Conservation (phyloP, 768 basidiomycete species). For the Hortiboletus flavorubellus region DNA sequence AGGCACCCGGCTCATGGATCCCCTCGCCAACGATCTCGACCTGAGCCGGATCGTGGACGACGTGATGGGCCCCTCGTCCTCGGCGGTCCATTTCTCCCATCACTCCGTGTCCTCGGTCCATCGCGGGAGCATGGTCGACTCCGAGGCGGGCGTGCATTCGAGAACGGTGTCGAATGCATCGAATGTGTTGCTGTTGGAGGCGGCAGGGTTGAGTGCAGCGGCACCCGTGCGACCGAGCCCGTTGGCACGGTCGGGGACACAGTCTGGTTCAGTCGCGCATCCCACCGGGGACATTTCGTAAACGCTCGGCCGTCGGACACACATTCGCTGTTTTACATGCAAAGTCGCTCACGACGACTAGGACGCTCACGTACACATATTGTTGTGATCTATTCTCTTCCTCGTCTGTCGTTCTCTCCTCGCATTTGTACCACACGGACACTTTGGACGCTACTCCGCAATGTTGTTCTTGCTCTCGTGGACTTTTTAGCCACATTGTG, state of each 20-base stretch:
- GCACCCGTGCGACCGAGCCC: constrained; percentile 20
- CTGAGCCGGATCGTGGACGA: constrained; percentile 44
- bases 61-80: constrained; percentile 42
- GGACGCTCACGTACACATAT: too few species aligned
- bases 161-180: constrained; percentile 21
- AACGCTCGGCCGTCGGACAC: too few species aligned
- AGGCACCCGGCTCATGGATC: constrained; percentile 22
- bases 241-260: constrained; percentile 5
- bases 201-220: constrained; percentile 16
- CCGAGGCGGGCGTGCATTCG: constrained; percentile 14
- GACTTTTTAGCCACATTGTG: too few species aligned
- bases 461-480: too few species aligned
- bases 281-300: too few species aligned
- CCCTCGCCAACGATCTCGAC: constrained; percentile 30
- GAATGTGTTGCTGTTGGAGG: constrained; percentile 22
- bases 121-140: constrained; percentile 7
- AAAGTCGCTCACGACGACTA: too few species aligned
- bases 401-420: too few species aligned
- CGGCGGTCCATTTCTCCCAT: constrained; percentile 19
- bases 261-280: too few species aligned
- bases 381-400: too few species aligned
- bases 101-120: constrained; percentile 24
- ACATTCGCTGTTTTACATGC: too few species aligned
- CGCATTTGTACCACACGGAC: too few species aligned
- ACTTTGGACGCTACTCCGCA: too few species aligned